These are phyloP conservation scores for Coniochaeta sp. DNA, from an alignment of 2,329 filamentous ascomycete genomes.

Conservation along the genomic window DNA sequence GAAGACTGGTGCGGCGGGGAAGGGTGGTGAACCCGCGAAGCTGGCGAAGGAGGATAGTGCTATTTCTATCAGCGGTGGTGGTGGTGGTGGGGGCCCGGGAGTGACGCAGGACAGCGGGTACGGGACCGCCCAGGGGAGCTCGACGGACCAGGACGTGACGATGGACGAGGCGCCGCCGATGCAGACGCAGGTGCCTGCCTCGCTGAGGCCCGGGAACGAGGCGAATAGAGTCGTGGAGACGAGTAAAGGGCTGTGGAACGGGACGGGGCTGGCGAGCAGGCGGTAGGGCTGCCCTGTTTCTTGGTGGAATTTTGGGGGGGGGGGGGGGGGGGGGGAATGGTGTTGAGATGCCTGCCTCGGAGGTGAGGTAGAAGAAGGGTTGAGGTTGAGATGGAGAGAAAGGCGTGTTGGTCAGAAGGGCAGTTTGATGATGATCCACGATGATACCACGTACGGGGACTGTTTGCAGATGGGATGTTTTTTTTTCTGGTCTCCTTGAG, in stretches of 20 bases:
- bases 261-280: slow-evolving; percentile 12
- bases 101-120: slow-evolving; percentile 42
- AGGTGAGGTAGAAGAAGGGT: too few species aligned
- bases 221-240: slow-evolving; percentile 55
- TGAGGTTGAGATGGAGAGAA: neutral
- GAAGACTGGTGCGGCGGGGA: slow-evolving; percentile 2
- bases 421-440: neutral
- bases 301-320: too few species aligned
- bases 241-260: slow-evolving; percentile 56
- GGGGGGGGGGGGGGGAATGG: too few species aligned
- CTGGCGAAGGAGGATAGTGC: slow-evolving; percentile 30
- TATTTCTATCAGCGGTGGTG: slow-evolving; percentile 14
- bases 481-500: too few species aligned
- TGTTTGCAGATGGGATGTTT: neutral
- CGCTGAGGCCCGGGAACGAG: slow-evolving; percentile 46
- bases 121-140: slow-evolving; percentile 29
- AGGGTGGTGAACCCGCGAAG: too few species aligned
- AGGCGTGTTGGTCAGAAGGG: neutral
- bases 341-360: too few species aligned
- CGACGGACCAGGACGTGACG: slow-evolving; percentile 32
- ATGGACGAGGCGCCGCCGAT: slow-evolving; percentile 38
- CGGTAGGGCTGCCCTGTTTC: slow-evolving; percentile 9
- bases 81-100: too few species aligned
- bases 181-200: slow-evolving; percentile 40
- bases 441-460: neutral